Evolutionary conservation across 2,329 filamentous ascomycete species (phyloP).

Genomic region (Hymenoscyphus infarciens): DNA sequence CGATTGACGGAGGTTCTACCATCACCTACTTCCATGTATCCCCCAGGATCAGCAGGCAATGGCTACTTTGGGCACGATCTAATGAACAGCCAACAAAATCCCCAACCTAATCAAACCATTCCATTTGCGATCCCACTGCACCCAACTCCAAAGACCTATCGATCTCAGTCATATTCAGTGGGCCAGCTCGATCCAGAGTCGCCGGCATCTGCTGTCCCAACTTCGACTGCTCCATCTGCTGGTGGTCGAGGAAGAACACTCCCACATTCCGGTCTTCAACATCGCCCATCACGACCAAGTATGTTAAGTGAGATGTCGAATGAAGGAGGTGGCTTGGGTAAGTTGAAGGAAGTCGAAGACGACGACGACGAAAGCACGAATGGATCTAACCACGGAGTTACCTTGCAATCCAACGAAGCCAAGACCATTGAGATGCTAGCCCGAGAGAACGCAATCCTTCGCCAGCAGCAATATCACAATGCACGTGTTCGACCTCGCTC

Average conservation of each 20-base stretch:
- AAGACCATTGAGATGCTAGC: conserved; percentile 62
- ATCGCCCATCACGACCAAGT: conserved; percentile 75
- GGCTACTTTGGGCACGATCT: conserved; percentile 48
- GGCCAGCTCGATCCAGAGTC: conserved; percentile 77
- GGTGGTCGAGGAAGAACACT: conserved; percentile 36
- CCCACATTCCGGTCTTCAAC: conserved; percentile 68
- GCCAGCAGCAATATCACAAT: conserved; percentile 55
- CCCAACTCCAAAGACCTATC: conserved; percentile 86
- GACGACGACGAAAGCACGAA: conserved; percentile 57
- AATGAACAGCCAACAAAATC: conserved; percentile 46
- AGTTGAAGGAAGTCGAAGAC: conserved; percentile 68
- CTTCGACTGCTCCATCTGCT: conserved; percentile 23
- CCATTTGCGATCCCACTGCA: conserved; percentile 86
- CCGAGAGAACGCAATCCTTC: conserved; percentile 59
- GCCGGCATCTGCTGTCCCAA: conserved; percentile 24
- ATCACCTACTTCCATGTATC: conserved; percentile 62
- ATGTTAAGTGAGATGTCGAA: conserved; percentile 71
- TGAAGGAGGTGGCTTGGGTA: conserved; percentile 60
- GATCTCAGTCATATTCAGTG: conserved; percentile 95
- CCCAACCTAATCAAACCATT: conserved; percentile 60
- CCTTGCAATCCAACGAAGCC: conserved; percentile 52
- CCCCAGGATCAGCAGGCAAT: conserved; percentile 41
- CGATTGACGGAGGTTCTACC: conserved; percentile 70
- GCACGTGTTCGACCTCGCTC: conserved; percentile 55
- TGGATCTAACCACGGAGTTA: conserved; percentile 52